phyloP scores from a whole-genome alignment of 192 early-diverging fungal genomes.

The Linnemannia schmuckeri region DNA sequence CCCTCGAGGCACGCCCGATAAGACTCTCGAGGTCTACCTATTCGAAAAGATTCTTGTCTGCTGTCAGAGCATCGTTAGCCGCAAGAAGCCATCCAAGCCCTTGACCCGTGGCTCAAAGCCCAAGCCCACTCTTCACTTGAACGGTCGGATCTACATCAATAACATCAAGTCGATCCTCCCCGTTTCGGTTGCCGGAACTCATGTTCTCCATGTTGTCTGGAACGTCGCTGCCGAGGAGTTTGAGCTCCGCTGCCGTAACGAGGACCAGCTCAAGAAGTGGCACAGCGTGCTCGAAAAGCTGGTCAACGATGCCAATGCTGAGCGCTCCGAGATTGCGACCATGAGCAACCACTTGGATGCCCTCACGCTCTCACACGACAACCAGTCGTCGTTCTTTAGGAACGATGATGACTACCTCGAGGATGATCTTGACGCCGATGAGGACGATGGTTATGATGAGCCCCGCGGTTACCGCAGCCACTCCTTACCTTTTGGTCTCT shows the following conservation, averaged over 20 bases:
- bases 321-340: constrained; percentile 23
- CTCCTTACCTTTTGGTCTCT: constrained; percentile 55
- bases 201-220: constrained; percentile 87
- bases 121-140: constrained; percentile 81
- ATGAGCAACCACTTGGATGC: constrained; percentile 31
- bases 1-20: constrained; percentile 82
- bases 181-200: constrained; percentile 57
- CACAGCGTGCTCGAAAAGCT: constrained; percentile 80
- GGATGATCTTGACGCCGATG: constrained; percentile 57
- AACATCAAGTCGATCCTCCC: constrained; percentile 69
- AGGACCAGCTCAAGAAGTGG: constrained; percentile 94
- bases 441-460: constrained; percentile 48
- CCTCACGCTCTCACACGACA: constrained; percentile 14
- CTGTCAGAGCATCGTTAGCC: constrained; percentile 84
- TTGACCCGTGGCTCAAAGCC: constrained; percentile 60
- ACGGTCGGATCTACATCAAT: constrained; percentile 89
- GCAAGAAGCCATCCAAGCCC: constrained; percentile 57
- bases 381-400: constrained; percentile 51
- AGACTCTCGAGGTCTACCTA: constrained; percentile 88
- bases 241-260: constrained; percentile 87
- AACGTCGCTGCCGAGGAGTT: constrained; percentile 82
- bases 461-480: constrained; percentile 40
- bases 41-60: constrained; percentile 95
- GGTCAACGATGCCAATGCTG: constrained; percentile 65
- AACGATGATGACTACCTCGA: constrained; percentile 64